phyloP scores from a whole-genome alignment of 345 rosid genomes.

The Heritiera fomes region DNA sequence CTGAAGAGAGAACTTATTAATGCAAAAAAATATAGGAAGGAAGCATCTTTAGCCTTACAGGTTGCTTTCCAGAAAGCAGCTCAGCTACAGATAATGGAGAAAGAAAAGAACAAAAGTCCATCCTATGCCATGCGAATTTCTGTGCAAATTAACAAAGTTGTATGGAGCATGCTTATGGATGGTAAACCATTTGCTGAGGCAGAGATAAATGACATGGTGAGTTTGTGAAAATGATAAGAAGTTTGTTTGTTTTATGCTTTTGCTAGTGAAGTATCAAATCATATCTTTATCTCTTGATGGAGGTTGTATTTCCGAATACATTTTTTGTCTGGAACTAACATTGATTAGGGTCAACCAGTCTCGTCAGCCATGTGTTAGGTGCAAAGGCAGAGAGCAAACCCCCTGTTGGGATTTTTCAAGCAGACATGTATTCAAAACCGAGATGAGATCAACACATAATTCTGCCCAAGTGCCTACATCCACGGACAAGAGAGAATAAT shows the following conservation, averaged over 20 bases:
- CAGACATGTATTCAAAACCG: no score
- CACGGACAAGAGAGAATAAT: no score
- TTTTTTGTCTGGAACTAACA: background rate
- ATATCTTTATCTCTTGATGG: background rate
- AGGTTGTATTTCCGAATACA: constrained; percentile 6
- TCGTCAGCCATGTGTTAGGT: constrained; percentile 11
- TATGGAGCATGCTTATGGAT: constrained; percentile 96
- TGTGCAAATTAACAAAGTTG: constrained; percentile 77
- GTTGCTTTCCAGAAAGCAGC: constrained; percentile 87
- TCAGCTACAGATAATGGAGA: constrained; percentile 81
- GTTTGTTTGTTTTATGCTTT: constrained; percentile 15
- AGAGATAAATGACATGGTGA: constrained; percentile 98
- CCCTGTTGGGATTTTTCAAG: no score
- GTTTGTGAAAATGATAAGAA: constrained; percentile 30
- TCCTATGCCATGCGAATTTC: constrained; percentile 98
- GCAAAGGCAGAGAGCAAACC: background rate
- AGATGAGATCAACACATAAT: no score
- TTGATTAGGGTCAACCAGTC: background rate
- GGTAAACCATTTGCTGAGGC: constrained; percentile 98
- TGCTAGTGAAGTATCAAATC: background rate
- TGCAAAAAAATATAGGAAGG: constrained; percentile 76
- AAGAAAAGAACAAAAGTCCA: constrained; percentile 96
- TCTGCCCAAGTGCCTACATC: no score
- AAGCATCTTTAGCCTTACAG: constrained; percentile 72
- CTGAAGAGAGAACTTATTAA: constrained; percentile 69